These are phyloP conservation scores for Balakata baccata DNA, from an alignment of 345 rosid species.

Conservation along the genomic window DNA sequence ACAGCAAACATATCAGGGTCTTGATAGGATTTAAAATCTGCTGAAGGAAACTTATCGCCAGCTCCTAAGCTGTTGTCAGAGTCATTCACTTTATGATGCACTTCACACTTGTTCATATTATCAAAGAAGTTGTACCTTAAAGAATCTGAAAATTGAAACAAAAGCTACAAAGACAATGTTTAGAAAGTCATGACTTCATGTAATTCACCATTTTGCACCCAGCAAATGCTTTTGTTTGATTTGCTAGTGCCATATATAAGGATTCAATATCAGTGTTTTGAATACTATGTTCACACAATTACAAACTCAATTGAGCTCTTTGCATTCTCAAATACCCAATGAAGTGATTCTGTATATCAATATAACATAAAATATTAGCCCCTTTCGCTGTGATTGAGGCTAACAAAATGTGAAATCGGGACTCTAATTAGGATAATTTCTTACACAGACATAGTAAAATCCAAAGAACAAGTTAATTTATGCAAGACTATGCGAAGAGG, in stretches of 20 bases:
- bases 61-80: constrained; percentile 21
- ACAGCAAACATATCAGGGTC: constrained; percentile 37
- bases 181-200: background rate
- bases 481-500: background rate
- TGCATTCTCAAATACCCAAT: background rate
- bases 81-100: constrained; percentile 25
- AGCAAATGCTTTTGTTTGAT: background rate
- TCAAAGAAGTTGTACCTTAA: constrained; percentile 15
- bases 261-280: background rate
- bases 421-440: background rate
- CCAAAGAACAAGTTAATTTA: background rate
- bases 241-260: background rate
- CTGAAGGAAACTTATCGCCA: constrained; percentile 45
- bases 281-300: background rate
- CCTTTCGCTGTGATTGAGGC: background rate
- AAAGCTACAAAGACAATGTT: constrained; percentile 11
- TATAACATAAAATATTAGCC: background rate
- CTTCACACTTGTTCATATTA: constrained; percentile 35
- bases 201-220: constrained; percentile 1
- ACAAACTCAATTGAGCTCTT: background rate
- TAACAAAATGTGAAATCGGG: background rate
- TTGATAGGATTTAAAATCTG: constrained; percentile 30
- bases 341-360: background rate
- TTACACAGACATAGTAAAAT: background rate
- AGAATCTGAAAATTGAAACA: constrained; percentile 26